Conservation (phyloP, 345 rosid genomes). For the Eucalyptus dawsonii region DNA sequence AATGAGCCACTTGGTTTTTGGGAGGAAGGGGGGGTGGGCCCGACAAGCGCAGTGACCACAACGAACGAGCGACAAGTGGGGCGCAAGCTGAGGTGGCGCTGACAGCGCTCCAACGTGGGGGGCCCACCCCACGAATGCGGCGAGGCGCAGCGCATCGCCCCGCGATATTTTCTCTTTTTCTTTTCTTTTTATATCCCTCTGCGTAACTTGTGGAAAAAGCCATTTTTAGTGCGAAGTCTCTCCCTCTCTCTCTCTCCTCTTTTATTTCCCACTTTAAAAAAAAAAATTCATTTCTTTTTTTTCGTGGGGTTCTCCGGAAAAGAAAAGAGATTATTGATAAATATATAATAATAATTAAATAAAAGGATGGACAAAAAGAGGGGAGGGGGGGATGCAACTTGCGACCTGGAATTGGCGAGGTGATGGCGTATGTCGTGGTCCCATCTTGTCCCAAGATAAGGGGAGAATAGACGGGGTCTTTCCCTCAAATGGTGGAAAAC, state of each 20-base stretch:
- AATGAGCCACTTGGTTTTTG: background rate
- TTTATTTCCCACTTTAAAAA: background rate
- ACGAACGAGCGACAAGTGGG: background rate
- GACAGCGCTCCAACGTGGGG: background rate
- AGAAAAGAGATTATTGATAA: background rate
- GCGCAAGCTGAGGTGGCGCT: background rate
- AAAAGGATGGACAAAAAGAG: background rate
- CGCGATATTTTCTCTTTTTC: background rate
- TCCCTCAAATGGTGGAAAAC: background rate
- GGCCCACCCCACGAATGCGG: background rate
- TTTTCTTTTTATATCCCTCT: background rate
- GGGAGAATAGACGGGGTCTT: background rate
- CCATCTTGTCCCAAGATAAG: slow-evolving; percentile 16
- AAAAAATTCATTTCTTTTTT: background rate
- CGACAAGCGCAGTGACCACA: background rate
- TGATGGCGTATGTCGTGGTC: background rate
- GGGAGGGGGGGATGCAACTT: background rate
- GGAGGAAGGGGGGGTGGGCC: background rate
- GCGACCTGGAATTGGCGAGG: background rate
- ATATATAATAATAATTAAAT: background rate
- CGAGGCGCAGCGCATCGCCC: background rate
- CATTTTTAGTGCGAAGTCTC: background rate
- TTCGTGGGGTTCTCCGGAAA: background rate
- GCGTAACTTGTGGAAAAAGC: background rate
- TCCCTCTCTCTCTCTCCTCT: background rate